Base-by-base conservation (phyloP, 1,284 basidiomycete genomes). In the Rhodotorula sp. region DNA sequence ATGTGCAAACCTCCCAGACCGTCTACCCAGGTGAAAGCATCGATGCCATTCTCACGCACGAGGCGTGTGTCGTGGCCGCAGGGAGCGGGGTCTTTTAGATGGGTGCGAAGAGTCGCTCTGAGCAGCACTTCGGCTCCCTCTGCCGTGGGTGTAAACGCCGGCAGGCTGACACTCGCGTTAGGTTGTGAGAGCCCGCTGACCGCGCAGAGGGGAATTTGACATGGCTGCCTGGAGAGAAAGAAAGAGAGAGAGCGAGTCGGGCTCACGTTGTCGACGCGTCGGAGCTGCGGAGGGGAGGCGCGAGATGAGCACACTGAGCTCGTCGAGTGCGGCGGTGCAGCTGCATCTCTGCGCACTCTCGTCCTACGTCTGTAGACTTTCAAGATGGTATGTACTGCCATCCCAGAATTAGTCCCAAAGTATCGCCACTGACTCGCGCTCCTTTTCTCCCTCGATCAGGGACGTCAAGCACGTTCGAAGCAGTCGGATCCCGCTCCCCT, bases 401-500 rank as follows among this genome's bases (percentile, higher is more conserved):
- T 37, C 37, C 37, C 4, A 30, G 22, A 24, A 26, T 45, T 26
- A 17, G 7, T 44, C 51, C 14, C 0, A 4, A 4, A 1, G 24
- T 17, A 10, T 3, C 37, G 3, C 5, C 12, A 49, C 64, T 60
- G 49, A 54, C 58, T 30, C 17, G 10, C 49, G 6, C 14, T n/a
- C 18, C 24, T 17, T 5, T n/a, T 6, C 22, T n/a, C 33, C 26
- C 4, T 14, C 29, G 1, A 29, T 10, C 66, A 75, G 74, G 74
- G 74, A 46, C 71, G 69, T 44, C 71, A 71, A 64, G 58, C 59
- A n/a, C 56, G 69, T 26, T 68, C 71, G 17, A 75, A 75, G 63
- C 74, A 75, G 58, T 49, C n/a, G 29, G 74, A 73, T 46, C 74
- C 74, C 5, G 26, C 63, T 22, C 74, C 74, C 4, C 58, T 75